Evolutionary conservation across 2,329 filamentous ascomycete species (phyloP).

Genomic region (Westerdykella ornata): DNA sequence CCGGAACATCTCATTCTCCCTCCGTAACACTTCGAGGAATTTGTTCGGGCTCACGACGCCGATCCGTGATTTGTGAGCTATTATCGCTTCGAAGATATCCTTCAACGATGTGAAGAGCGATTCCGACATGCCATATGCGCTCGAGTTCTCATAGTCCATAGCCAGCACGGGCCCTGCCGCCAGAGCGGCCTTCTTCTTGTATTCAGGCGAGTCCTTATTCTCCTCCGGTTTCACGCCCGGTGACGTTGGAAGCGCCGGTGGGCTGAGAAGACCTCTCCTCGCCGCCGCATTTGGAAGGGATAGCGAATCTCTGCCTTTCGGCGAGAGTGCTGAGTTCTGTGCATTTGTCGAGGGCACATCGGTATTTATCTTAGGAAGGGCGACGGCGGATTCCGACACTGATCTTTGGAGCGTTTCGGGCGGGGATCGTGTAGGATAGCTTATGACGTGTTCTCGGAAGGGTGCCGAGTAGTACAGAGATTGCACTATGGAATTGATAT

Average conservation of each 20-base stretch:
- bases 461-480: constrained; percentile 92
- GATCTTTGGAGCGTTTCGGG: constrained; percentile 60
- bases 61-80: constrained; percentile 71
- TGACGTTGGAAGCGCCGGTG: constrained; percentile 18
- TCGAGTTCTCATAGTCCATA: constrained; percentile 71
- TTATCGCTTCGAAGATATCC: constrained; percentile 89
- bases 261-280: constrained; percentile 24
- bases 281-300: constrained; percentile 29
- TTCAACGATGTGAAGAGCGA: constrained; percentile 91
- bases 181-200: constrained; percentile 95
- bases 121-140: constrained; percentile 84
- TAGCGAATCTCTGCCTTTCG: constrained; percentile 45
- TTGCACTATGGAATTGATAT: constrained; percentile 97
- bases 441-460: constrained; percentile 90
- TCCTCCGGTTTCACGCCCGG: constrained; percentile 70
- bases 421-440: constrained; percentile 70
- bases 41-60: constrained; percentile 88
- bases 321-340: constrained; percentile 45
- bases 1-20: constrained; percentile 95
- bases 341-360: constrained; percentile 23
- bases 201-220: constrained; percentile 89
- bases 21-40: constrained; percentile 87
- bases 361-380: constrained; percentile 26
- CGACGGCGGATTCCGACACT: constrained; percentile 31
- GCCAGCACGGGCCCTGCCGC: constrained; percentile 80